Base-by-base conservation (phyloP, 2,329 filamentous ascomycete species). In the Sporothrix humicola region DNA sequence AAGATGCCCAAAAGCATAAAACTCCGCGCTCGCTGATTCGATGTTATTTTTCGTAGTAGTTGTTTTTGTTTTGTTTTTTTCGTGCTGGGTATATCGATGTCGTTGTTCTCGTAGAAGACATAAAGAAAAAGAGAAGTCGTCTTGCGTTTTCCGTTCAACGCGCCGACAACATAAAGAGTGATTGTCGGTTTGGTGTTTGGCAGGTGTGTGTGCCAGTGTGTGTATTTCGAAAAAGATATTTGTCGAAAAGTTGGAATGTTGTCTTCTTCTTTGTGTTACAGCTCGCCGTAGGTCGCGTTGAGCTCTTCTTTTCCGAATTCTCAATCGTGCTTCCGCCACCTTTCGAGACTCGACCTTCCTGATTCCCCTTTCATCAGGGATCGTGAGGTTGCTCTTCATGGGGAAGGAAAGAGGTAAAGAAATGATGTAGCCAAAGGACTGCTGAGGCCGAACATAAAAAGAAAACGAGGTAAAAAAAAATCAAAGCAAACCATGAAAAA, bases 401-500 rank as follows among this genome's bases (percentile, higher is more conserved):
- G 74, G 68, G 65, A 63, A 77, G 76, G 76, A 78, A 37, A 31
- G 26, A 54, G 7, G 46, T 10, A 2, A 10, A 50, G 52, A 50
- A n/a, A 37, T 12, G 13, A 52, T 8, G 7, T 13, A 17, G 8
- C 12, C 13, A 46, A 26, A 44, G 15, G 17, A 73, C 76, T 74
- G 73, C 70, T 76, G 50, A 48, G 20, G 10, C 26, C 42, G 42
- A 65, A 52, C 46, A 50, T 6, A 23, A 72, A 56, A 78, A 12
- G 9, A 65, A 76, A 79, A 78, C 26, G 70, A 73, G 71, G 73
- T 74, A 77, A 75, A 76, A 76, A 76, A 73, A 78, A 77, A 69
- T 52, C 52, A 70, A 37, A 46, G 50, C 65, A 68, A 73, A 73
- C 71, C 56, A 59, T 69, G 71, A 73, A 73, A 78, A 76, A 72